phyloP scores from a whole-genome alignment of 176 grass and related monocot genomes.

The Olyra latifolia region DNA sequence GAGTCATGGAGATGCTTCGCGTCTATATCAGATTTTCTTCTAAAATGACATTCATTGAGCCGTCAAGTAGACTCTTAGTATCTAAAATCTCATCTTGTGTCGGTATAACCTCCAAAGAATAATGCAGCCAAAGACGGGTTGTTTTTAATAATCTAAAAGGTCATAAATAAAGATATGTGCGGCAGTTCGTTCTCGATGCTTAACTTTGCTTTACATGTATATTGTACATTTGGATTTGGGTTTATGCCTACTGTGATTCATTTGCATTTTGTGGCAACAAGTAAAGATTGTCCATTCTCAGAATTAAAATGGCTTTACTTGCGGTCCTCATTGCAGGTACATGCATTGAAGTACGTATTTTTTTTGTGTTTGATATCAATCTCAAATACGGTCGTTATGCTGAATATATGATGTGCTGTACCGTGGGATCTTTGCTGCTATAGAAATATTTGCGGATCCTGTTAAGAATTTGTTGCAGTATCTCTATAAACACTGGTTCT shows the following conservation, averaged over 20 bases:
- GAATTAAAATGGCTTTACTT: not conserved
- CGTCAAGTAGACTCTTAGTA: not conserved
- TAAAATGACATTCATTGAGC: conserved; percentile 1
- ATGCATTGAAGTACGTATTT: too few species aligned
- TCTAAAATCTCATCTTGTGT: not conserved
- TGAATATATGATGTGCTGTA: too few species aligned
- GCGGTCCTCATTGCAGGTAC: too few species aligned
- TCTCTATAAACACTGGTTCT: too few species aligned
- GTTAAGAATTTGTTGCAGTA: too few species aligned
- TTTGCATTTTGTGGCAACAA: not conserved
- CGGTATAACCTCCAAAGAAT: not conserved
- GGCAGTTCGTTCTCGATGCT: not conserved
- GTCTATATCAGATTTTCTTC: not conserved
- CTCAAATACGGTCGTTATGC: too few species aligned
- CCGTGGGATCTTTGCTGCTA: too few species aligned
- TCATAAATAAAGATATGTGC: not conserved
- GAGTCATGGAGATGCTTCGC: not conserved
- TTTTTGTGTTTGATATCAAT: too few species aligned
- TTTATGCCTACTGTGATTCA: not conserved
- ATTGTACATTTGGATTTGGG: not conserved
- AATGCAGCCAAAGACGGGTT: not conserved
- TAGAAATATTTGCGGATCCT: too few species aligned
- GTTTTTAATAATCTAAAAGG: not conserved
- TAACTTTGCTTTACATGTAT: not conserved
- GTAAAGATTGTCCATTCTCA: not conserved